Evolutionary conservation across 2,329 filamentous ascomycete species (phyloP), one percentile per base, ranked within the genome.

Genomic region (Fusarium zealandicum): DNA sequence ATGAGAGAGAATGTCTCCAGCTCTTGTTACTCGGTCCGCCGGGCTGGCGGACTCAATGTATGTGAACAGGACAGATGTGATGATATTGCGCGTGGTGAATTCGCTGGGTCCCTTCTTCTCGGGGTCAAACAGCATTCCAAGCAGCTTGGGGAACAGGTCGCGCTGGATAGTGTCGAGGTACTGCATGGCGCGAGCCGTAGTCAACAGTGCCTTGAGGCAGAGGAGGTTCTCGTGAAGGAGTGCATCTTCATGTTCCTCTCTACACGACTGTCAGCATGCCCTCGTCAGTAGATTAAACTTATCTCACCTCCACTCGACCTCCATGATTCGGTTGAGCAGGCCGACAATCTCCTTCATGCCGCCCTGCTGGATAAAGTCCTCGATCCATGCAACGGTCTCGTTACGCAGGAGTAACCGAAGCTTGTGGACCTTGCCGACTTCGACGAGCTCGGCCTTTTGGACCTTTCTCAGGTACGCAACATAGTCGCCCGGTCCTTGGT

Each of bases 31-130:
- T n/a, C 88, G 81, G 64, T 92, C 86, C 4, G 78, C 73, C 2
- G 81, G 74, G 0, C 83, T 66, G 6, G 88, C 85, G 1, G 85
- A 83, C 52, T 92, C 86, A 45, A 98, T 88, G 72, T 96, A 95
- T 13, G 90, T 93, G 69, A 96, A 93, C 18, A 99, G 78, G 6
- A 98, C 82, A 41, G 90, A 95, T 31, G 93, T 90, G 69, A 98
- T 89, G 65, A 98, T 91, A 65, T 89, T 89, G 49, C 95, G 88
- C 11, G 95, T 98, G 5, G 90, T 95, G 72, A 96, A 99, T 73
- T 99, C 95, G 77, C 91, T 96, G 0, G 95, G 95, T 0, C 95
- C 95, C 73, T 98, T 98, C 78, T 93, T 96, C 71, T 98, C 93
- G n/a, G 96, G 91, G 68, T 97, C 93, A 68, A 98, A 98, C 33